Evolutionary conservation across 441 rosid genomes (phyloP).

Genomic region (Omphalea diandra): DNA sequence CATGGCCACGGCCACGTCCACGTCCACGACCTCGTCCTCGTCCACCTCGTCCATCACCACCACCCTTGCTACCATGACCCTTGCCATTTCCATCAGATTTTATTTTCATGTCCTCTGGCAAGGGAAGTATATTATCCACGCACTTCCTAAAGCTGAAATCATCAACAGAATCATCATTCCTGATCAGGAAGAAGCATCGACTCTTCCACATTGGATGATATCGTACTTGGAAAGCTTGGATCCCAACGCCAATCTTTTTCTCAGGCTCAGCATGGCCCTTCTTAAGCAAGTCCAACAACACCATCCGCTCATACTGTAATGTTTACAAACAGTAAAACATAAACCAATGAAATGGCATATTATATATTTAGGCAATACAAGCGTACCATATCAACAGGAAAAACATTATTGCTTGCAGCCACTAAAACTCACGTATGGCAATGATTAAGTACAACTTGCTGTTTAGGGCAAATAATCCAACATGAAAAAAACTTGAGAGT

Average conservation of each 20-base stretch:
- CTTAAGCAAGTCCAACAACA: conserved; percentile 67
- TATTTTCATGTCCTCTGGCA: conserved; percentile 76
- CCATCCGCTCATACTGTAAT: conserved; percentile 69
- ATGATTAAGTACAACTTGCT: neutral
- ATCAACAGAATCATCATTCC: conserved; percentile 66
- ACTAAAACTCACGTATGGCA: neutral
- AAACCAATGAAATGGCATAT: neutral
- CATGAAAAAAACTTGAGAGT: neutral
- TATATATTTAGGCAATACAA: too few relatives aligned
- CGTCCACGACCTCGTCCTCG: conserved; percentile 37
- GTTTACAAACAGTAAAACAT: neutral
- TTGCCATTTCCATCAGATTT: conserved; percentile 43
- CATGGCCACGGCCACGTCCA: conserved; percentile 29
- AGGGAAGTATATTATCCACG: conserved; percentile 71
- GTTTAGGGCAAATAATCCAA: neutral
- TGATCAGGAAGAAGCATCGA: conserved; percentile 67
- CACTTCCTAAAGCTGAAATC: conserved; percentile 95
- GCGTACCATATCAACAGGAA: too few relatives aligned
- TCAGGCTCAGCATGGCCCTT: conserved; percentile 72
- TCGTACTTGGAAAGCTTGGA: conserved; percentile 64
- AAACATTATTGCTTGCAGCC: neutral
- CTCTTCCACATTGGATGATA: conserved; percentile 70
- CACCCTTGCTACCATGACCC: conserved; percentile 31
- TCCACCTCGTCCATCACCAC: conserved; percentile 10
- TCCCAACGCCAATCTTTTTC: conserved; percentile 68